These are phyloP conservation scores for Colletotrichum gloeosporioides DNA, from an alignment of 2,329 filamentous ascomycete genomes.

Conservation along the genomic window DNA sequence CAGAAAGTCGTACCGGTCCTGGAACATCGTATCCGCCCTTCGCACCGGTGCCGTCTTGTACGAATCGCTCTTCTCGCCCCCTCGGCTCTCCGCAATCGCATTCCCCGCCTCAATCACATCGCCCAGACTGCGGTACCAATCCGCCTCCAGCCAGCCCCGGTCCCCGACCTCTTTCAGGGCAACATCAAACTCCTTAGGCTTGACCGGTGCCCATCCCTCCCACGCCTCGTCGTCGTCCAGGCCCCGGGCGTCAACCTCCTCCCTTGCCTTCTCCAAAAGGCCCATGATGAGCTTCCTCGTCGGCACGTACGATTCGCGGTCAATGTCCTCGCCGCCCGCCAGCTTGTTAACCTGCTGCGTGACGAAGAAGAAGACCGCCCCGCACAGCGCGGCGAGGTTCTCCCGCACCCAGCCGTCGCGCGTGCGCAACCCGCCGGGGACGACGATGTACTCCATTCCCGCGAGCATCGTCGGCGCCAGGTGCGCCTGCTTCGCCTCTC, in stretches of 20 bases:
- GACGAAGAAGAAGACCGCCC: constrained; percentile 66
- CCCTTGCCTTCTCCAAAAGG: constrained; percentile 41
- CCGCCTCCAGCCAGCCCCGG: constrained; percentile 60
- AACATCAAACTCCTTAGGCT: constrained; percentile 61
- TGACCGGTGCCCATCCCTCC: constrained; percentile 57
- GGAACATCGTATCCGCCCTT: constrained; percentile 73
- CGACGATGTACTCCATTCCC: constrained; percentile 66
- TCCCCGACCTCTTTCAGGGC: constrained; percentile 66
- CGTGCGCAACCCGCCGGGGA: constrained; percentile 46
- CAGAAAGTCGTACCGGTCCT: constrained; percentile 75
- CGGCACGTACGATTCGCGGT: constrained; percentile 49
- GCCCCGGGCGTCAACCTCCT: constrained; percentile 34
- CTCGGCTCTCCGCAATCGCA: constrained; percentile 1
- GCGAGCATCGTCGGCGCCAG: constrained; percentile 77
- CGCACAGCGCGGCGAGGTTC: constrained; percentile 60
- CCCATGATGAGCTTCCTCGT: constrained; percentile 44
- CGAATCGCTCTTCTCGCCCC: constrained; percentile 28
- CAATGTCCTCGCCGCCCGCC: constrained; percentile 40
- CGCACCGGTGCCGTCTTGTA: constrained; percentile 45
- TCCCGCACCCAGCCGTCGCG: constrained; percentile 54
- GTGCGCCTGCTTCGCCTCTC: constrained; percentile 61
- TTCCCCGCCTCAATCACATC: constrained; percentile 51
- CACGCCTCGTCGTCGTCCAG: constrained; percentile 54
- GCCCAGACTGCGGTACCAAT: constrained; percentile 68
- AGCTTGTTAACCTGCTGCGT: constrained; percentile 52